Percentiles rank a stretch among this genome's conserved stretches.
Conservation (phyloP, 2,329 filamentous ascomycete species). For the Hypomyces rosellus region DNA sequence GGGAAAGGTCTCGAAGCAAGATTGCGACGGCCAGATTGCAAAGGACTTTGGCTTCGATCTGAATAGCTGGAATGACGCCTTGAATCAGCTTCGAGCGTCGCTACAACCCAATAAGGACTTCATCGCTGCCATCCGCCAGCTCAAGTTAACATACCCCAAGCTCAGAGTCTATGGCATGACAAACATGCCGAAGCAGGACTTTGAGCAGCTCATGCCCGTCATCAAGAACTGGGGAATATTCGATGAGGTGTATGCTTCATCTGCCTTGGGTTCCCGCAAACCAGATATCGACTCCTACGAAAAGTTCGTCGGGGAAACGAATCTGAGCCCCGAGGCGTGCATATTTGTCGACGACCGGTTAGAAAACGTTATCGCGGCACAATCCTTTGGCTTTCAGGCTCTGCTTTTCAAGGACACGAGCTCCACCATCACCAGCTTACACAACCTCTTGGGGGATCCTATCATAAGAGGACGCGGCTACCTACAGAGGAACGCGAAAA, state of each 20-base stretch:
- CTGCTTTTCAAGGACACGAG: background rate
- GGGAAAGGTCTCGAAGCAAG: conserved; percentile 1
- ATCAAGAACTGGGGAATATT: conserved; percentile 2
- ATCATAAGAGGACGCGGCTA: background rate
- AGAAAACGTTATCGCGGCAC: conserved; percentile 1
- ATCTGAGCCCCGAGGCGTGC: background rate
- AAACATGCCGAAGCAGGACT: conserved; percentile 1
- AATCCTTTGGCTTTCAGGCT: background rate
- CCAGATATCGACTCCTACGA: background rate
- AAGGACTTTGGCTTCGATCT: background rate
- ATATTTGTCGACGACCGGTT: conserved; percentile 1
- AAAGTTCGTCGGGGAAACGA: background rate
- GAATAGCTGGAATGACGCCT: background rate
- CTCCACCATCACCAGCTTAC: background rate
- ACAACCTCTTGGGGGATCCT: background rate
- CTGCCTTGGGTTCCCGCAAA: background rate
- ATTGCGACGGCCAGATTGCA: background rate
- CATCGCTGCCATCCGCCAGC: background rate
- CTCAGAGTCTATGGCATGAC: conserved; percentile 3
- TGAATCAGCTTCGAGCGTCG: background rate
- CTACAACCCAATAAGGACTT: background rate
- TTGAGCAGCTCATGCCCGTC: background rate
- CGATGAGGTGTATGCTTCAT: background rate
- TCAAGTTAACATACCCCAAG: background rate
- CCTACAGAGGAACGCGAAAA: background rate